Evolutionary conservation across 2,329 filamentous ascomycete species (phyloP).

Genomic region (Aspergillus udagawae): DNA sequence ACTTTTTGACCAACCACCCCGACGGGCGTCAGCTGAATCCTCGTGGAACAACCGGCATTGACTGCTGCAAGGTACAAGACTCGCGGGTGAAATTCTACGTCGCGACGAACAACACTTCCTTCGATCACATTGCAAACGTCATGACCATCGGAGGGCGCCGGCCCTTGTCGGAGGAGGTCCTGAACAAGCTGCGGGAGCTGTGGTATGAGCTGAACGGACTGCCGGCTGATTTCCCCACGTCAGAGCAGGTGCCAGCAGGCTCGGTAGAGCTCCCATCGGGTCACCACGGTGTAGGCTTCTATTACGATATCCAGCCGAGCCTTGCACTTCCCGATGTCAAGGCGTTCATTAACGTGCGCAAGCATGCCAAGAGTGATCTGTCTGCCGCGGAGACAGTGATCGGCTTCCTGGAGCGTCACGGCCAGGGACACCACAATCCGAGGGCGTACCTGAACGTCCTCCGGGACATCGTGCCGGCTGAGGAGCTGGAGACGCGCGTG

Average conservation of each 20-base stretch:
- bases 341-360: background rate
- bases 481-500: background rate
- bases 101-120: conserved; percentile 1
- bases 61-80: conserved; percentile 1
- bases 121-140: conserved; percentile 2
- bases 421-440: background rate
- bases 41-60: conserved; percentile 2
- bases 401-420: conserved; percentile 2
- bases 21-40: background rate
- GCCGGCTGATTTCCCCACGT: conserved; percentile 1
- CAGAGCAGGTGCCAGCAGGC: background rate
- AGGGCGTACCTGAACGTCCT: conserved; percentile 2
- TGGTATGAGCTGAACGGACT: conserved; percentile 2
- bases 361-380: conserved; percentile 3
- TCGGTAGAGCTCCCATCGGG: background rate
- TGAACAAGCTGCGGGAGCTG: conserved; percentile 2
- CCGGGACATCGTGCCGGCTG: conserved; percentile 1
- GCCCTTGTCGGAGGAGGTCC: background rate
- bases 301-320: conserved; percentile 3
- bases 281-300: conserved; percentile 1
- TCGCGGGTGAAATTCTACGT: conserved; percentile 4
- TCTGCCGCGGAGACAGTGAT: background rate
- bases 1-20: conserved; percentile 2
- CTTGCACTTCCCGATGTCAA: conserved; percentile 1
- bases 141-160: conserved; percentile 2